phyloP scores from a whole-genome alignment of 2,329 filamentous ascomycete genomes.

The Pseudofabraea citricarpa region DNA sequence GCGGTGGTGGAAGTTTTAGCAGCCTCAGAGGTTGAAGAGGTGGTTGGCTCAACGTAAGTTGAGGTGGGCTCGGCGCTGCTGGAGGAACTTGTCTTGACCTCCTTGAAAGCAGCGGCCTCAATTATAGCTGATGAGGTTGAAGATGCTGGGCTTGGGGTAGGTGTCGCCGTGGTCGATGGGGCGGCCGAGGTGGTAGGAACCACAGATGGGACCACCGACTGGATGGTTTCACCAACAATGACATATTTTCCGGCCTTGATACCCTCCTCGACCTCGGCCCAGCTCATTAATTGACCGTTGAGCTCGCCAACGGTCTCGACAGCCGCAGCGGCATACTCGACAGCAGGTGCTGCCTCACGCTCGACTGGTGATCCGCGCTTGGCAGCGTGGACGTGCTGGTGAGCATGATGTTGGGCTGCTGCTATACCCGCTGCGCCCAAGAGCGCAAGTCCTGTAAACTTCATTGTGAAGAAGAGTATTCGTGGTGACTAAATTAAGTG shows the following conservation, averaged over 20 bases:
- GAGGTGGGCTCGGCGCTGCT: slow-evolving; percentile 26
- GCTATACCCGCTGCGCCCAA: slow-evolving; percentile 38
- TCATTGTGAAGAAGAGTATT: slow-evolving; percentile 30
- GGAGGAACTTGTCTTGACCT: slow-evolving; percentile 10
- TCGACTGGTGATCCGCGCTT: slow-evolving; percentile 47
- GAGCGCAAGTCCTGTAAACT: slow-evolving; percentile 23
- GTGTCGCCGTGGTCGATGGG: slow-evolving; percentile 17
- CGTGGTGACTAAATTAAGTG: slow-evolving; percentile 11
- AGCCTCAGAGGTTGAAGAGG: slow-evolving; percentile 31
- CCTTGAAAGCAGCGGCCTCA: slow-evolving; percentile 8
- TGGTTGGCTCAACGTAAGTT: slow-evolving; percentile 30
- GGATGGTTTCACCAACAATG: slow-evolving; percentile 49
- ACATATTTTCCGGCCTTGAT: slow-evolving; percentile 68
- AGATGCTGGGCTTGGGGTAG: slow-evolving; percentile 10
- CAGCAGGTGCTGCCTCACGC: slow-evolving; percentile 28
- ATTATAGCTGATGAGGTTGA: slow-evolving; percentile 1
- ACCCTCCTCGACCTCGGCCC: slow-evolving; percentile 64
- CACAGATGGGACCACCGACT: slow-evolving; percentile 42
- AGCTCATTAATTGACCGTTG: slow-evolving; percentile 54
- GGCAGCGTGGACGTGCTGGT: slow-evolving; percentile 55
- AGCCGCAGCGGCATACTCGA: slow-evolving; percentile 47
- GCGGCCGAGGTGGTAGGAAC: slow-evolving; percentile 29
- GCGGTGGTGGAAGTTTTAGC: slow-evolving; percentile 33
- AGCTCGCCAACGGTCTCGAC: slow-evolving; percentile 69
- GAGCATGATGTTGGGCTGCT: slow-evolving; percentile 54